A percentile compares a stretch with the other conserved stretches of the same genome.
Conservation (phyloP, 2,329 filamentous ascomycete species). For the Pyrenochaeta sp. region DNA sequence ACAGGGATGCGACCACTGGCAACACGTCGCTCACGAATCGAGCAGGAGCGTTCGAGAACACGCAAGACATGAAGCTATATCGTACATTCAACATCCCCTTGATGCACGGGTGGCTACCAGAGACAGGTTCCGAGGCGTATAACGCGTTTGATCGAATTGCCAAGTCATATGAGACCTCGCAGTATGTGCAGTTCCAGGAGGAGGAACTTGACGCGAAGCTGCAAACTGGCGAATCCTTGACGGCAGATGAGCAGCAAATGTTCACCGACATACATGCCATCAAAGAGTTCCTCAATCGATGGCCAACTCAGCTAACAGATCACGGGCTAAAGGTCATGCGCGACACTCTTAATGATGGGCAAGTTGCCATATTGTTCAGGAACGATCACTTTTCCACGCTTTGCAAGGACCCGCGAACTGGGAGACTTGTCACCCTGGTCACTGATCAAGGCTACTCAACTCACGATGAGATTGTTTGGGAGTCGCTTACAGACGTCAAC, state of each 20-base stretch:
- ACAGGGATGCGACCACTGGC: conserved; percentile 46
- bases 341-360: conserved; percentile 75
- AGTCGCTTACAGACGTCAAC: conserved; percentile 87
- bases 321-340: conserved; percentile 81
- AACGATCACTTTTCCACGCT: conserved; percentile 98
- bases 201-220: conserved; percentile 88
- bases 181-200: conserved; percentile 86
- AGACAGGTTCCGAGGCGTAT: conserved; percentile 69
- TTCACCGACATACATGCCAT: conserved; percentile 87
- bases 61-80: conserved; percentile 88
- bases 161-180: conserved; percentile 88
- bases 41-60: conserved; percentile 85
- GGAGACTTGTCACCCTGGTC: conserved; percentile 81
- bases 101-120: conserved; percentile 94
- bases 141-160: conserved; percentile 77
- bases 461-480: conserved; percentile 95
- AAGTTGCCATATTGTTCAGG: conserved; percentile 89
- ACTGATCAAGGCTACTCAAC: conserved; percentile 90
- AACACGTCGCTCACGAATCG: conserved; percentile 44
- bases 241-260: conserved; percentile 76
- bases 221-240: conserved; percentile 66
- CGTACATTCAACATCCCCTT: conserved; percentile 87
- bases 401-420: conserved; percentile 83
- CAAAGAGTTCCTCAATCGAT: conserved; percentile 79
- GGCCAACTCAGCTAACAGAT: conserved; percentile 86